These are phyloP conservation scores for Vicia faba DNA, from an alignment of 306 rosid genomes.

Conservation along the genomic window DNA sequence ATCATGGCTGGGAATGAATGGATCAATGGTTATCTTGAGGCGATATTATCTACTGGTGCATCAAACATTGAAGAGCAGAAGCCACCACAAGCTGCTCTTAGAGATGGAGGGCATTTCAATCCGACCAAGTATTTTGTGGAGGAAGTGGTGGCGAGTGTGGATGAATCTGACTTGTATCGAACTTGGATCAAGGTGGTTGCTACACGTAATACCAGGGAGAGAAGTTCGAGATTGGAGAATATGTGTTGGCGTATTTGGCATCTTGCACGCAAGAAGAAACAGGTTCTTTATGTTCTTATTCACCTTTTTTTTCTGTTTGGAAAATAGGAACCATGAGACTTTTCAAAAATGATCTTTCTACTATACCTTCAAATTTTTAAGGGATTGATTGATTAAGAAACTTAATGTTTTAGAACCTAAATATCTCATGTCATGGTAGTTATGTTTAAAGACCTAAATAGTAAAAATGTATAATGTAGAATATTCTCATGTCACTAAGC, in stretches of 20 bases:
- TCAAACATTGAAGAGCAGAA: conserved; percentile 76
- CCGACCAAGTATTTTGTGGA: conserved; percentile 91
- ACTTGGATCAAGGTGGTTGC: conserved; percentile 97
- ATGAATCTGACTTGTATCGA: conserved; percentile 83
- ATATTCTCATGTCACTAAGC: no score
- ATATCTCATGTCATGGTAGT: no score
- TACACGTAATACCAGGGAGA: conserved; percentile 84
- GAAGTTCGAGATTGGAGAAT: conserved; percentile 90
- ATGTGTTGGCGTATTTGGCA: conserved; percentile 99
- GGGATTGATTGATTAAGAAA: no score
- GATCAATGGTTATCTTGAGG: conserved; percentile 92
- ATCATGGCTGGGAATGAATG: conserved; percentile 96
- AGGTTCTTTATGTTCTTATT: conserved; percentile 20
- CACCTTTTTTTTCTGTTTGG: no score
- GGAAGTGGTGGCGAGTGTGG: conserved; percentile 88
- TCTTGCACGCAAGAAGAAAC: conserved; percentile 83
- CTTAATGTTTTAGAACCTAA: no score
- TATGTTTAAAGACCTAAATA: no score
- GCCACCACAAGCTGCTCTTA: conserved; percentile 51
- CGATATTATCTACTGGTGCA: conserved; percentile 77
- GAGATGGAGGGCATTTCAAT: conserved; percentile 71
- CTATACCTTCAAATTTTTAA: no score
- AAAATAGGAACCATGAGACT: no score
- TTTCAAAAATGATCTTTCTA: no score
- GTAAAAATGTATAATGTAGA: no score